Base-by-base conservation (phyloP, 768 basidiomycete species). In the Kwoniella dejecticola region DNA sequence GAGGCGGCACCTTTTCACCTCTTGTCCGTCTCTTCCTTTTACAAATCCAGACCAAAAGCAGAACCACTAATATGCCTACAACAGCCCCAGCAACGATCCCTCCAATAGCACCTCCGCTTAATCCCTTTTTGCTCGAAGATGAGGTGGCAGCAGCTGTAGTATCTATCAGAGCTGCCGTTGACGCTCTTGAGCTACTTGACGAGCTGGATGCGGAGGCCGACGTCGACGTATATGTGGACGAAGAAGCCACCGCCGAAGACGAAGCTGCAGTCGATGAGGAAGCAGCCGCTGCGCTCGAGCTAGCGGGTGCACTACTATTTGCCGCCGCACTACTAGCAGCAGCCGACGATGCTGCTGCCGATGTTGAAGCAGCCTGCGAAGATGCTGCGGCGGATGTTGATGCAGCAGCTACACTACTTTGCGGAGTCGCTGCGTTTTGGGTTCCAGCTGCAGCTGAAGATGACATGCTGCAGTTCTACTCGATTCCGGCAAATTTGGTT, bases 201-300 rank as follows among this genome's bases (percentile, higher is more conserved):
- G 71, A 72, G 10, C 68, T 69, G 52, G 81, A 77, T 63, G 69
- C 58, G 48, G 84, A 82, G 60, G 89, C 91, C 47, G 87, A 90
- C n/a, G 31, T 50, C 17, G 53, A 46, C 19, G 57, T 12, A 10
- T 57, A 36, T 7, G 52, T 11, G 7, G 70, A 46, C 7, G 54
- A 17, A 6, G 70, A 62, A 2, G 61, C 24, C 11, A 50, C 24
- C 5, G 60, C 46, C 23, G 62, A 31, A 0, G 62, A 60, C 12
- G 64, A 2, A 23, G 69, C 48, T 4, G 40, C 64, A 31, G 48
- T 40, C 12, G 65, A 33, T 38, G 56, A 27, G 10, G 66, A 23
- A 40, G 48, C 26, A 26, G 59, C 60, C 6, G 59, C 48, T 21
- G 47, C 40, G 24, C 31, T 60, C 29, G 48, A 17, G 27, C 30